Base-by-base conservation (phyloP, 257 asterid genomes). In the Solanum peruvianum region DNA sequence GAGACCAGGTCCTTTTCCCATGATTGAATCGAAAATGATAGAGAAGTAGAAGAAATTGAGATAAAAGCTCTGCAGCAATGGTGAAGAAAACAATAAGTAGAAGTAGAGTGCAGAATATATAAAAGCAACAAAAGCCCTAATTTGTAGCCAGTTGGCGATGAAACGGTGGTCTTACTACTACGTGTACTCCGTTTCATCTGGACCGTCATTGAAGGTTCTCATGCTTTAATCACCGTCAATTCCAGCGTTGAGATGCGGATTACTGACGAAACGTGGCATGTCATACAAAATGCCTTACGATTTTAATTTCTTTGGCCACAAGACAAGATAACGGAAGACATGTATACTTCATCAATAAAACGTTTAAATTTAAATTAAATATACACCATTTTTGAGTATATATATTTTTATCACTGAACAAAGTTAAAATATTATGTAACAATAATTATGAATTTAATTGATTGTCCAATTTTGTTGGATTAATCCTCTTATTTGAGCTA, bases 1-100 rank as follows among this genome's bases (percentile, higher is more conserved):
- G 67, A 96, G 94, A 44, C 98, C 99, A 44, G 98, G 99, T 84
- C 99, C 99, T 89, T 95, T 96, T 67, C 91, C 96, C 99, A 96
- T 96, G 88, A 71, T 90, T 88, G 78, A 87, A 86, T 52, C 82
- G 77, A 78, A 86, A 83, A 41, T 81, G 37, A 29, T 27, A 70
- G 67, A 86, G 83, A 37, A 31, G 78, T 33, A 16, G 85, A 88
- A 39, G 15, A 42, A 18, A 6, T 7, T n/a, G 41, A 12, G 25
- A 35, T 16, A 21, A 6, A 41, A 72, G 35, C 33, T 83, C 15
- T 70, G 83, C 52, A 75, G 82, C 39, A 31, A 71, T 12, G 35
- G 85, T 56, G 87, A 84, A 37, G 35, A 58, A 58, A 21, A 58
- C 27, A 21, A 58, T 87, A 86, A 18, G 84, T 8, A 56, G 33